Evolutionary conservation across 2,329 filamentous ascomycete species (phyloP).

Genomic region (Lasiodiplodia citricola): DNA sequence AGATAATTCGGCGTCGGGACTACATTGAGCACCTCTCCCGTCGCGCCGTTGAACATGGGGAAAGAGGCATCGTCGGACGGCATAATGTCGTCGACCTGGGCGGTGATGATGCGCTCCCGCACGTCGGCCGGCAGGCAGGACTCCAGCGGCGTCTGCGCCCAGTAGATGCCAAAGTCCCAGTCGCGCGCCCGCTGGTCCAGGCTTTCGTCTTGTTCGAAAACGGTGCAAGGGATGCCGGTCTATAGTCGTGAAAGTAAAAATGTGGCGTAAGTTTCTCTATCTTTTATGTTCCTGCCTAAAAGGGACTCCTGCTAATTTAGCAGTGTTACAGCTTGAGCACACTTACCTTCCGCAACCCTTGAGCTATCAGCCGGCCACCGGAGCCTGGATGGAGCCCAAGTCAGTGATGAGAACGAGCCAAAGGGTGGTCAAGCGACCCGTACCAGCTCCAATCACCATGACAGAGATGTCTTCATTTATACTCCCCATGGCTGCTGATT

Average conservation of each 20-base stretch:
- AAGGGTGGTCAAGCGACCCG: background rate
- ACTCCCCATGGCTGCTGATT: constrained; percentile 2
- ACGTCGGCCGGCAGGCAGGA: constrained; percentile 50
- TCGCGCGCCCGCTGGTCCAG: constrained; percentile 54
- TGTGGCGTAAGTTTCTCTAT: background rate
- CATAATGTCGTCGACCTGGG: constrained; percentile 58
- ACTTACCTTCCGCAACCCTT: constrained; percentile 48
- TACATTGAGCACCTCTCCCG: constrained; percentile 39
- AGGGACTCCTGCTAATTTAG: too few species aligned
- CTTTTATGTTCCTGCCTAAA: background rate
- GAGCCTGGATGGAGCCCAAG: constrained; percentile 38
- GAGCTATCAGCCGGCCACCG: constrained; percentile 49
- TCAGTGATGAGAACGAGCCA: constrained; percentile 38
- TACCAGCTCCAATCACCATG: constrained; percentile 27
- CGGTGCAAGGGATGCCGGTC: constrained; percentile 50
- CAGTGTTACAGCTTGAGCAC: background rate
- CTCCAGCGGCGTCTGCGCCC: constrained; percentile 50
- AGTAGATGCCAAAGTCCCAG: constrained; percentile 70
- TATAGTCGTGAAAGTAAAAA: constrained; percentile 29
- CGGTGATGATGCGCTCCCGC: constrained; percentile 60
- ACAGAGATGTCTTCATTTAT: constrained; percentile 21
- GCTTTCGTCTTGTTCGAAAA: constrained; percentile 62
- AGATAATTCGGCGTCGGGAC: constrained; percentile 39
- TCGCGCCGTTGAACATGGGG: constrained; percentile 38
- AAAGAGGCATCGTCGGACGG: constrained; percentile 37